These are phyloP conservation scores for Musa itinerans DNA, from an alignment of 176 grass and related monocot species.

Conservation along the genomic window DNA sequence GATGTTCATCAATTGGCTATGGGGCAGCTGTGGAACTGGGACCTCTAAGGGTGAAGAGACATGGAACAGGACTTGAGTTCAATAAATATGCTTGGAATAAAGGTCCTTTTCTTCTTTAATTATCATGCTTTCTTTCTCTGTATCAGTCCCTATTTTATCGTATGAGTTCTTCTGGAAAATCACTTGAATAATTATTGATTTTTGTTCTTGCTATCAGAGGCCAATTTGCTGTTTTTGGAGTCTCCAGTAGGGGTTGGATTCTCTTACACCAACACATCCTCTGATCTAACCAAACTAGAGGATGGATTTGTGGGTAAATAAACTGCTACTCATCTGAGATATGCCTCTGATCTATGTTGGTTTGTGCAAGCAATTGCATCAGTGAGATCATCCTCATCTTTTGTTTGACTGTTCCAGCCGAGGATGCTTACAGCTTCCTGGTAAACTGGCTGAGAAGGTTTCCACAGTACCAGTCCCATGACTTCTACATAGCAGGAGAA, in stretches of 20 bases:
- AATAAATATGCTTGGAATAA: conserved; percentile 76
- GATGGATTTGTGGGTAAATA: conserved; percentile 58
- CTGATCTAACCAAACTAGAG: conserved; percentile 42
- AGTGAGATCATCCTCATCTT: background rate
- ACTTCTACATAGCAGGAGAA: conserved; percentile 27
- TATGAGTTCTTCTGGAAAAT: too few relatives aligned
- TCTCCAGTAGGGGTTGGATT: conserved; percentile 72
- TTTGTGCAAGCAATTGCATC: background rate
- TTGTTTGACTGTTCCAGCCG: conserved; percentile 27
- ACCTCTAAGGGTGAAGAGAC: conserved; percentile 45
- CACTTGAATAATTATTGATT: background rate
- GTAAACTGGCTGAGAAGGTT: conserved; percentile 25
- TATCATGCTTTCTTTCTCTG: background rate
- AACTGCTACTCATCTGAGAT: background rate
- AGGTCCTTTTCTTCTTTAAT: conserved; percentile 30
- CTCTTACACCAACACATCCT: conserved; percentile 78
- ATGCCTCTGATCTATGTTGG: background rate
- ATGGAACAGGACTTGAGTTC: conserved; percentile 50
- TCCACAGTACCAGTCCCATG: conserved; percentile 22
- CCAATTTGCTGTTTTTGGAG: conserved; percentile 78
- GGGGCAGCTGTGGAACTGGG: conserved; percentile 63
- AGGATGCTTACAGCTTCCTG: conserved; percentile 44
- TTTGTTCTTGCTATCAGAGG: conserved; percentile 38
- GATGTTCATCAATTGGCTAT: conserved; percentile 82
- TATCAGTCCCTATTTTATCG: too few relatives aligned